A percentile compares a stretch with the other conserved stretches of the same genome.
These are phyloP conservation scores for Zygosaccharomyces sapae DNA, from an alignment of 1,139 yeast species.

Conservation along the genomic window DNA sequence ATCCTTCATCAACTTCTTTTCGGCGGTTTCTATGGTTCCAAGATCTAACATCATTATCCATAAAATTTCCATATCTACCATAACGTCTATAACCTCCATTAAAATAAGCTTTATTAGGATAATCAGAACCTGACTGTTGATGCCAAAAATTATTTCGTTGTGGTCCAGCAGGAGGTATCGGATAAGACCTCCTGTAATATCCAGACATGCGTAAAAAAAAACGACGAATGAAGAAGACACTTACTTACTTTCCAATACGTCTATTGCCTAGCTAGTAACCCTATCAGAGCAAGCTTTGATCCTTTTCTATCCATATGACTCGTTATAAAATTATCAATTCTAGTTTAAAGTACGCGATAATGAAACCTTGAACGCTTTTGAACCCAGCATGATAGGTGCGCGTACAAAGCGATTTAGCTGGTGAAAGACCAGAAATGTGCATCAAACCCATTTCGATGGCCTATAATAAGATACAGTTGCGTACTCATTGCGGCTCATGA, in stretches of 20 bases:
- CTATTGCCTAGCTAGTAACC: neutral
- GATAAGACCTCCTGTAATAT: constrained; percentile 17
- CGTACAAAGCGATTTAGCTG: constrained; percentile 5
- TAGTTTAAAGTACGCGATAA: constrained; percentile 4
- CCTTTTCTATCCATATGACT: constrained; percentile 1
- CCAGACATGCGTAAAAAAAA: constrained; percentile 14
- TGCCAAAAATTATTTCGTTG: constrained; percentile 11
- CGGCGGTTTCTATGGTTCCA: constrained; percentile 5
- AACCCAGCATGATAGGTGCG: neutral
- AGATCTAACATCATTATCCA: constrained; percentile 1
- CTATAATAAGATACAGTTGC: too few relatives aligned
- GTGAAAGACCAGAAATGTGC: neutral
- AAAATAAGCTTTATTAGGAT: neutral
- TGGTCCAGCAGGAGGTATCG: constrained; percentile 16
- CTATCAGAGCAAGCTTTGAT: neutral
- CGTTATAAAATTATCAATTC: neutral
- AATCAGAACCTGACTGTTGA: constrained; percentile 6
- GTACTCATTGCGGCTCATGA: neutral
- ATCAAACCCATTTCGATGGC: too few relatives aligned
- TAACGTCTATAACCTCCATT: constrained; percentile 6
- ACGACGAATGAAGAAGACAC: neutral
- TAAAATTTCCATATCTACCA: constrained; percentile 4
- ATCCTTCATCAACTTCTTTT: neutral
- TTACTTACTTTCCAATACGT: neutral
- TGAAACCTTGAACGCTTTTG: constrained; percentile 2